These are phyloP conservation scores for Dioszegia aurantiaca DNA, from an alignment of 768 basidiomycete genomes.

Conservation along the genomic window DNA sequence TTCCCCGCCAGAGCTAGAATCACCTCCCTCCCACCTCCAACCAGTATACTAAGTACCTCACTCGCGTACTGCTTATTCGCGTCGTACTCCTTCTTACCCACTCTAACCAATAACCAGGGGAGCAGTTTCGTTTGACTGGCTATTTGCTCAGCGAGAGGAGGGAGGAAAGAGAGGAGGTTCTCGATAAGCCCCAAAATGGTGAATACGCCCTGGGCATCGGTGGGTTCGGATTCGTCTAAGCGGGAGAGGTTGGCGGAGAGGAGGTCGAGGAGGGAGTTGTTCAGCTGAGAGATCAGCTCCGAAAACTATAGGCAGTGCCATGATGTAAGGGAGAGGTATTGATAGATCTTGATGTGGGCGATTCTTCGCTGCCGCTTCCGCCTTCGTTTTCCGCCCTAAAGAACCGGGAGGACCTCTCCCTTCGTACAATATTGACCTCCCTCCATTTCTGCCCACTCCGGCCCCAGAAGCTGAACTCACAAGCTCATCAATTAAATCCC, in stretches of 20 bases:
- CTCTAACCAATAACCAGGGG: slow-evolving; percentile 73
- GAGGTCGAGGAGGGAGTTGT: slow-evolving; percentile 78
- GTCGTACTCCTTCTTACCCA: slow-evolving; percentile 70
- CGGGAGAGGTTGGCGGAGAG: slow-evolving; percentile 83
- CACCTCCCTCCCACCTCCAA: slow-evolving; percentile 71
- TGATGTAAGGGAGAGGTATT: background rate
- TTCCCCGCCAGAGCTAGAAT: slow-evolving; percentile 53
- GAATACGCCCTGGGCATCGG: slow-evolving; percentile 86
- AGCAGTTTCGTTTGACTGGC: slow-evolving; percentile 72
- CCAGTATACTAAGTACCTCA: slow-evolving; percentile 84
- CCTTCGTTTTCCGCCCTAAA: no score
- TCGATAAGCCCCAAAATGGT: slow-evolving; percentile 94
- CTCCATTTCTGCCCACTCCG: no score
- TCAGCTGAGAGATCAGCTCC: slow-evolving; percentile 60
- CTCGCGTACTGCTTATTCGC: slow-evolving; percentile 92
- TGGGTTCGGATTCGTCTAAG: slow-evolving; percentile 85
- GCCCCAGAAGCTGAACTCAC: slow-evolving; percentile 59
- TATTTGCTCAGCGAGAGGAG: slow-evolving; percentile 67
- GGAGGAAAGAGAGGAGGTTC: slow-evolving; percentile 82
- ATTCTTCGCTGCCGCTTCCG: no score
- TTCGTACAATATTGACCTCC: no score
- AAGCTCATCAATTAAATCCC: slow-evolving; percentile 65
- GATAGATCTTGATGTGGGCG: no score
- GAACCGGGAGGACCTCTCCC: background rate
- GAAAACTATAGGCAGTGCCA: background rate